phyloP scores from a whole-genome alignment of 2,329 filamentous ascomycete species.

The Curvularia hawaiiensis region DNA sequence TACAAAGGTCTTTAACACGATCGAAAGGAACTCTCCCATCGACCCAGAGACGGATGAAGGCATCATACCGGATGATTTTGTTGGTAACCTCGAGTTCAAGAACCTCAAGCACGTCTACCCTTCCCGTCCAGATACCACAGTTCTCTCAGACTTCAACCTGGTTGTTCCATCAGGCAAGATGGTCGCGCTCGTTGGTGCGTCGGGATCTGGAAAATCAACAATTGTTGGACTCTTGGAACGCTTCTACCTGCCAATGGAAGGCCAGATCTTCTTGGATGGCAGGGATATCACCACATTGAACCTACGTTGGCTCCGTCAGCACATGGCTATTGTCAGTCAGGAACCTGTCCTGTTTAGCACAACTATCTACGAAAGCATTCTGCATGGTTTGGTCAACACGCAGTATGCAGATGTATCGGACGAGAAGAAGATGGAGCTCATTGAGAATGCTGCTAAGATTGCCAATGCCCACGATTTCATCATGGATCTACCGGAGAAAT shows the following conservation, averaged over 20 bases:
- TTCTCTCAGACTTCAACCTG: conserved; percentile 84
- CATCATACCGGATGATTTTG: conserved; percentile 71
- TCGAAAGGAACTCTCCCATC: conserved; percentile 84
- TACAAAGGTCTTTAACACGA: conserved; percentile 90
- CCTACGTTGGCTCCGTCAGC: conserved; percentile 86
- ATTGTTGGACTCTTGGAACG: conserved; percentile 92
- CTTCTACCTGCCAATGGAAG: conserved; percentile 89
- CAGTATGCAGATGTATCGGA: conserved; percentile 68
- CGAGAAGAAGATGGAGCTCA: conserved; percentile 71
- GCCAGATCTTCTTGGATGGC: conserved; percentile 79
- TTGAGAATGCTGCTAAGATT: conserved; percentile 83
- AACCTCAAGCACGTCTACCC: conserved; percentile 94
- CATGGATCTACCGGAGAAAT: conserved; percentile 78
- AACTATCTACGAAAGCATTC: conserved; percentile 88
- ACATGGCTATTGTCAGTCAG: conserved; percentile 91
- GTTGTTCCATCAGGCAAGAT: conserved; percentile 86
- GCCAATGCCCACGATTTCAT: conserved; percentile 97
- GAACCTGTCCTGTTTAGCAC: conserved; percentile 90
- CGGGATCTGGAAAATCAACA: conserved; percentile 92
- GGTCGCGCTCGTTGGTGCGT: conserved; percentile 91
- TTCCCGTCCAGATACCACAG: conserved; percentile 84
- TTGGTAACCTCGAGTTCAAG: conserved; percentile 79
- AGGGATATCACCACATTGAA: conserved; percentile 82
- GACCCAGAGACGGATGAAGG: conserved; percentile 76
- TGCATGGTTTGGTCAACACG: conserved; percentile 88